Percentiles rank a stretch among this genome's conserved stretches.
Conservation (phyloP, 2,329 filamentous ascomycete species). For the Bipolaris bicolor region DNA sequence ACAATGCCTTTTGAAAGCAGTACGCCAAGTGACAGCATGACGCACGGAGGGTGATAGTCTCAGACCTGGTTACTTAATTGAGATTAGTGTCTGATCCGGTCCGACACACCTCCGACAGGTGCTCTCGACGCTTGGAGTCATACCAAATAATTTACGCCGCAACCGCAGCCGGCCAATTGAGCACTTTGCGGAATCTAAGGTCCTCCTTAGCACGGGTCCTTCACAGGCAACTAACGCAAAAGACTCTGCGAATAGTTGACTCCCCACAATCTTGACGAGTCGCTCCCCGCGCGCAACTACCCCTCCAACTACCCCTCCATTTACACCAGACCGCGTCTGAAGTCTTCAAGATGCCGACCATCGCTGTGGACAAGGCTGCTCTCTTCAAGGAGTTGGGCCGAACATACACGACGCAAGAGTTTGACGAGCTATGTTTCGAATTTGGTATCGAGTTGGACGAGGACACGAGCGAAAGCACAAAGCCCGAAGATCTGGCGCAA, state of each 20-base stretch:
- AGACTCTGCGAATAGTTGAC: conserved; percentile 1
- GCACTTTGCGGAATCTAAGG: neutral
- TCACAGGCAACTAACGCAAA: neutral
- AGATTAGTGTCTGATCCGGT: conserved; percentile 22
- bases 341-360: conserved; percentile 81
- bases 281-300: conserved; percentile 29
- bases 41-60: neutral
- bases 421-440: conserved; percentile 97
- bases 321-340: conserved; percentile 16
- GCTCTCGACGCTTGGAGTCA: conserved; percentile 32
- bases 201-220: neutral
- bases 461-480: conserved; percentile 59
- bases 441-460: conserved; percentile 98
- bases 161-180: conserved; percentile 8
- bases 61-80: conserved; percentile 1
- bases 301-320: conserved; percentile 44
- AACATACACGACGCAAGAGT: conserved; percentile 91
- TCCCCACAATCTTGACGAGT: conserved; percentile 1
- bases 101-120: conserved; percentile 22
- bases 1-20: neutral
- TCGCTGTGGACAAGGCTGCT: conserved; percentile 92
- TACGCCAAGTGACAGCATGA: neutral
- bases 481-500: conserved; percentile 65
- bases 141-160: conserved; percentile 30
- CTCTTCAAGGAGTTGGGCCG: conserved; percentile 91